Base-by-base conservation (phyloP, 345 rosid species). In the Eucalyptus melliodora region DNA sequence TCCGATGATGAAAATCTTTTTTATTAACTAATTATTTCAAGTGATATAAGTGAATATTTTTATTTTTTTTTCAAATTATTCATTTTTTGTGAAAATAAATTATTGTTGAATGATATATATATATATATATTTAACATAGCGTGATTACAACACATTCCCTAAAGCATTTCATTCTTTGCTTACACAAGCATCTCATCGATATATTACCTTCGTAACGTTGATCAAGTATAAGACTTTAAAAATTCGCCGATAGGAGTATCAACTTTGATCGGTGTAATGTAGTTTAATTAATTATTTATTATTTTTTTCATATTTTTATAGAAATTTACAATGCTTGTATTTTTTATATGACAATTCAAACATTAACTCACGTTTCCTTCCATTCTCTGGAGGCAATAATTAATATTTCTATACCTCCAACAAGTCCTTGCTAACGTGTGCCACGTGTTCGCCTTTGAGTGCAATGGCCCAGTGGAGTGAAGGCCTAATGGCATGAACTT, bases 231-330 rank as follows among this genome's bases (percentile, higher is more conserved):
- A 5, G 7, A 59, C 5, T 13, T 26, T 59, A 26, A 59, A 59
- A 59, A 26, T 59, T 24, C 11, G 14, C 26, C 4, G n/a, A 27
- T 11, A 26, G 13, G 65, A 59, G n/a, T 1, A 59, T 26, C 6
- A 26, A 11, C 0, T 59, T 26, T 0, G 6, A 59, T 24, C 30
- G 1, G 30, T 10, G 3, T 56, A 56, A 56, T 56, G 6, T 23
- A 24, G 62, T 59, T 59, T 59, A 27, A 59, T 24, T 11, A 23
- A 5, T 59, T 24, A 9, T 24, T 59, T 59, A 59, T 59, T 11
- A 7, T 59, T 59, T 14, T 59, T 59, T 59, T 59, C 7, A 59
- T 9, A 11, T 59, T 9, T 10, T 23, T 24, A 24, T 59, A 5
- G 62, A 59, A 59, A 59, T 59, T 23, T 59, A 24, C 12, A 59